Evolutionary conservation across 352 stramenopile genomes (phyloP).

Genomic region (Pythium phragmiticola): DNA sequence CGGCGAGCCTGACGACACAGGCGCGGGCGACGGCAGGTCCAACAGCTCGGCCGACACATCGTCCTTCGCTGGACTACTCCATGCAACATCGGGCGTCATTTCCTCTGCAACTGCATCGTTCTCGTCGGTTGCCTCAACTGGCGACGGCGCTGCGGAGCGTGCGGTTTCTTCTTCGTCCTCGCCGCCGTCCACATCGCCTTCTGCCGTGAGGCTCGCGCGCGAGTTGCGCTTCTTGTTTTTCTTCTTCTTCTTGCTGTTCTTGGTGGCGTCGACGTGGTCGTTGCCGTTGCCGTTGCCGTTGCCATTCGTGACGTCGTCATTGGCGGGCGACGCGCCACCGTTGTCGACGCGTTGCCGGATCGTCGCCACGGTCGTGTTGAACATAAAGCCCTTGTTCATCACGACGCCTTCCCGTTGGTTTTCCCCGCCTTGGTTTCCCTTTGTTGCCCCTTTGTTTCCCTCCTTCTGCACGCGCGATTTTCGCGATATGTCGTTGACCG

Average conservation of each 20-base stretch:
- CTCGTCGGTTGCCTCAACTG: neutral
- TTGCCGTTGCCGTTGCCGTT: constrained; percentile 6
- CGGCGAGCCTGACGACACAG: constrained; percentile 4
- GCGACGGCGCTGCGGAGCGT: neutral
- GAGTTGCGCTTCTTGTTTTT: constrained; percentile 30
- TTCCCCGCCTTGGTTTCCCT: constrained; percentile 4
- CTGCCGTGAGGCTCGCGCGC: constrained; percentile 15
- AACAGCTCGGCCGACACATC: constrained; percentile 23
- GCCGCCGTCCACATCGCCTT: constrained; percentile 1
- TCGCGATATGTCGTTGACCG: neutral
- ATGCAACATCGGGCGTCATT: neutral
- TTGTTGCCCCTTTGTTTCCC: constrained; percentile 4
- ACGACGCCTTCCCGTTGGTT: neutral
- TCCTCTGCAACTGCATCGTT: neutral
- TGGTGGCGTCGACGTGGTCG: neutral
- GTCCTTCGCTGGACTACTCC: neutral
- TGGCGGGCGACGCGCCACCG: constrained; percentile 12
- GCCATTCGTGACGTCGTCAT: constrained; percentile 5
- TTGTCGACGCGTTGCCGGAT: neutral
- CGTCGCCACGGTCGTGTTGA: constrained; percentile 6
- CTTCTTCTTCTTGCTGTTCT: constrained; percentile 26
- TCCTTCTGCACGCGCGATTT: neutral
- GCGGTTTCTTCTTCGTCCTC: constrained; percentile 3
- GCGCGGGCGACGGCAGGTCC: constrained; percentile 44
- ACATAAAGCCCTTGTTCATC: constrained; percentile 10